Conservation (phyloP, 2,329 filamentous ascomycete genomes). For the Amylocarpus encephaloides region DNA sequence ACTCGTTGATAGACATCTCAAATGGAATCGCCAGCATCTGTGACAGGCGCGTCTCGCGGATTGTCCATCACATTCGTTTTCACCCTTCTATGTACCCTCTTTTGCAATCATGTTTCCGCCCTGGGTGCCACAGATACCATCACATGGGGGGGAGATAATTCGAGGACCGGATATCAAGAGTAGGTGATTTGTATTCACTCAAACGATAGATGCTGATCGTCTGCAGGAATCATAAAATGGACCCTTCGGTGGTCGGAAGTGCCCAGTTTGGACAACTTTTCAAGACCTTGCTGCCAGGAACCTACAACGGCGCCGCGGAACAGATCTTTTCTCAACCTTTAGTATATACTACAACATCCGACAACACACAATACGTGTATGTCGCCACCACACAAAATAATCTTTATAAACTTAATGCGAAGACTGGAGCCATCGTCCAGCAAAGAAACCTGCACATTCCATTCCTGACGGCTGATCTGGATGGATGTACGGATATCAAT, state of each 20-base stretch:
- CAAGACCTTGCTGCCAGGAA: constrained; percentile 44
- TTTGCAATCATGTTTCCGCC: constrained; percentile 16
- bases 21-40: constrained; percentile 2
- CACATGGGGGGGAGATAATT: constrained; percentile 54
- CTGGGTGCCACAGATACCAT: constrained; percentile 36
- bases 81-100: constrained; percentile 11
- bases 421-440: constrained; percentile 45
- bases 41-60: constrained; percentile 4
- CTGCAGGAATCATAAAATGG: constrained; percentile 54
- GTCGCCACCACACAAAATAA: constrained; percentile 53
- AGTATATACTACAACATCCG: constrained; percentile 43
- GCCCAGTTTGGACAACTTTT: constrained; percentile 51
- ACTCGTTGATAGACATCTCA: not conserved
- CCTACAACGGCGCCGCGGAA: constrained; percentile 43
- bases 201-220: not conserved
- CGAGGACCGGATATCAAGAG: constrained; percentile 47
- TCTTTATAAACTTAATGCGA: constrained; percentile 49
- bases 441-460: constrained; percentile 43
- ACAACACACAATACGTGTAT: constrained; percentile 46
- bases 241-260: constrained; percentile 50
- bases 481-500: constrained; percentile 42
- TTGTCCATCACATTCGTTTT: constrained; percentile 18
- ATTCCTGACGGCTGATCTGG: constrained; percentile 40
- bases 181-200: constrained; percentile 28
- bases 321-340: constrained; percentile 47